phyloP scores from a whole-genome alignment of 345 rosid genomes.

The Psidium guajava region DNA sequence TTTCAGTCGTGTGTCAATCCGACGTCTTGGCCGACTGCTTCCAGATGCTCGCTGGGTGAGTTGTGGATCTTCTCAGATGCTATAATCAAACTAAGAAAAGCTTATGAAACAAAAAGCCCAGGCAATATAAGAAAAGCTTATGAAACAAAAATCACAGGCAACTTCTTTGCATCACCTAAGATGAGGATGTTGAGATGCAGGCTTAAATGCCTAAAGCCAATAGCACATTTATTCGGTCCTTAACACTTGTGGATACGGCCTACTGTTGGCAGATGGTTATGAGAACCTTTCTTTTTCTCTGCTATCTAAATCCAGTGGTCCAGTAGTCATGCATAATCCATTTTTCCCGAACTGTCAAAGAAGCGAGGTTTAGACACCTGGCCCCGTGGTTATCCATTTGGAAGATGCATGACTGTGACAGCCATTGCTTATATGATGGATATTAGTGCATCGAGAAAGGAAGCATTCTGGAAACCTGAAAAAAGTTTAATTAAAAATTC shows the following conservation, averaged over 20 bases:
- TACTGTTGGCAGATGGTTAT: neutral
- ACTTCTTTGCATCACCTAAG: neutral
- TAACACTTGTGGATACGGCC: neutral
- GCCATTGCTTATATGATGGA: neutral
- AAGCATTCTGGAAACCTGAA: neutral
- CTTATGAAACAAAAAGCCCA: neutral
- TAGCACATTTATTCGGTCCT: neutral
- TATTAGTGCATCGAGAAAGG: neutral
- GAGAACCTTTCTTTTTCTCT: neutral
- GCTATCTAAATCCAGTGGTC: neutral
- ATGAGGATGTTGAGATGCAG: neutral
- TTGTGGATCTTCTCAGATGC: neutral
- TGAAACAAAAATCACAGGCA: neutral
- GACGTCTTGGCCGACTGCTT: conserved; percentile 75
- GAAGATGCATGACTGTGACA: neutral
- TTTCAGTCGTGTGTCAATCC: conserved; percentile 49
- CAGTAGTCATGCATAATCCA: neutral
- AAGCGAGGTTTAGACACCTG: neutral
- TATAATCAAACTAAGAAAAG: neutral
- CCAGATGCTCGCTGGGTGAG: conserved; percentile 82
- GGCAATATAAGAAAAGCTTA: neutral
- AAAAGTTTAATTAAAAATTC: neutral
- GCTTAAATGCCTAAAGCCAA: neutral
- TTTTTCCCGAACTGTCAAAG: neutral
- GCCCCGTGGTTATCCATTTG: neutral